Base-by-base conservation (phyloP, 257 asterid species). In the Lycium barbarum region DNA sequence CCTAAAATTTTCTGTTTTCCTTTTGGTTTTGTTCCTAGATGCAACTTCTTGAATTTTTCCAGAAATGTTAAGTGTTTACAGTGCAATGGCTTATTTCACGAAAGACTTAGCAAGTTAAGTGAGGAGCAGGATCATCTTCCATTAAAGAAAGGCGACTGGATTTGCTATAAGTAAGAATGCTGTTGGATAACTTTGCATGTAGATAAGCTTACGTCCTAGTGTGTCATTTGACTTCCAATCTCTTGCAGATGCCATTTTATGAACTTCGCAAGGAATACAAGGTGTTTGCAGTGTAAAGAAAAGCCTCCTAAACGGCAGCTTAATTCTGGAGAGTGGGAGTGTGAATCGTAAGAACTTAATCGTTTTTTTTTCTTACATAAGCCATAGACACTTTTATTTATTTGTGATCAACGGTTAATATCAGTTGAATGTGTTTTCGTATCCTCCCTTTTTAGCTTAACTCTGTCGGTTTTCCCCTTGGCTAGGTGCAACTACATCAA, bases 71-170 rank as follows among this genome's bases (percentile, higher is more conserved):
- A 91, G 89, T 97, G 99, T 87, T 90, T 95, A 83, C 90, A 88
- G 33, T 97, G 99, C 85, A 87, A 91, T 78, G 83, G 84, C 83
- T 84, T 94, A 38, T 89, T 68, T 80, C 85, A 85, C 84, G 98
- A 94, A 87, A 93, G 91, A 63, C 85, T 93, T 18, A 84, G 54
- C 84, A 87, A 80, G 80, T 70, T 95, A 87, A 86, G 92, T 9
- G 94, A 88, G 85, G 97, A 93, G 76, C 96, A 89, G 88, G 96
- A 88, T 36, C 84, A 93, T 83, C 93, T 95, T 84, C 99, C 96
- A 7, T 84, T 92, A 88, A 97, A 93, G 96, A 95, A 92, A 90
- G 99, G 99, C 85, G 99, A 95, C 89, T 95, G 99, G 99, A 90
- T 88, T 71, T 97, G 99, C 83, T 87, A 84, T 70, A 91, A 88